Conservation (phyloP, 2,329 filamentous ascomycete species). For the Cladophialophora yegresii region DNA sequence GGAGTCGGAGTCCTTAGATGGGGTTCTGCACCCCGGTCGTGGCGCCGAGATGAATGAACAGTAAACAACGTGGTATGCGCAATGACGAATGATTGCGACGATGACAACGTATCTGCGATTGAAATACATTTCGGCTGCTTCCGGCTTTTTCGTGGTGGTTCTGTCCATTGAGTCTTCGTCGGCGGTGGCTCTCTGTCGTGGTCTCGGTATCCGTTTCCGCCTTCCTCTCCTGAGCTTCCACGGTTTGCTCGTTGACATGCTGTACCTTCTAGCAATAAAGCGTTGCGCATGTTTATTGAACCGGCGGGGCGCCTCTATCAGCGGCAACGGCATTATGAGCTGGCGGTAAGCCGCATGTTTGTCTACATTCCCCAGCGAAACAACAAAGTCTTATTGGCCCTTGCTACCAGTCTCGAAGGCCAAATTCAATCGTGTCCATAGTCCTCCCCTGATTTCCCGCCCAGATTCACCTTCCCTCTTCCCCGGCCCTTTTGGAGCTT, state of each 20-base stretch:
- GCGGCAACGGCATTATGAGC: neutral
- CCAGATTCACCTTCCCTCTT: constrained; percentile 41
- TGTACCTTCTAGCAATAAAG: neutral
- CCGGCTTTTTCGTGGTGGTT: neutral
- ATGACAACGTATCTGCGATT: neutral
- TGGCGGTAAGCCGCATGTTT: neutral
- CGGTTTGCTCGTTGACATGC: neutral
- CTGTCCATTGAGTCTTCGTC: neutral
- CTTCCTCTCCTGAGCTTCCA: neutral
- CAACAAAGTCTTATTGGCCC: neutral
- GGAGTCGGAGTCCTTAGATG: constrained; percentile 29
- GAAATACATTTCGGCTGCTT: neutral
- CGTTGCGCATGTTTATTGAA: neutral
- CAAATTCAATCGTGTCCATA: neutral
- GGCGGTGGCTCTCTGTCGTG: neutral
- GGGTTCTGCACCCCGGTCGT: neutral
- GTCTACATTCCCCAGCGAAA: neutral
- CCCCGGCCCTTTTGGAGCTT: constrained; percentile 51
- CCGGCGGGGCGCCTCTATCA: neutral
- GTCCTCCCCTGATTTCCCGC: constrained; percentile 11
- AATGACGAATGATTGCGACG: neutral
- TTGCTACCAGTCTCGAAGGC: neutral
- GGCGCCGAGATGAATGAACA: neutral
- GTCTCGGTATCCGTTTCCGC: neutral
- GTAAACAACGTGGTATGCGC: too few species aligned